These are phyloP conservation scores for Psilocybe azurescens DNA, from an alignment of 768 basidiomycete species.

Conservation along the genomic window DNA sequence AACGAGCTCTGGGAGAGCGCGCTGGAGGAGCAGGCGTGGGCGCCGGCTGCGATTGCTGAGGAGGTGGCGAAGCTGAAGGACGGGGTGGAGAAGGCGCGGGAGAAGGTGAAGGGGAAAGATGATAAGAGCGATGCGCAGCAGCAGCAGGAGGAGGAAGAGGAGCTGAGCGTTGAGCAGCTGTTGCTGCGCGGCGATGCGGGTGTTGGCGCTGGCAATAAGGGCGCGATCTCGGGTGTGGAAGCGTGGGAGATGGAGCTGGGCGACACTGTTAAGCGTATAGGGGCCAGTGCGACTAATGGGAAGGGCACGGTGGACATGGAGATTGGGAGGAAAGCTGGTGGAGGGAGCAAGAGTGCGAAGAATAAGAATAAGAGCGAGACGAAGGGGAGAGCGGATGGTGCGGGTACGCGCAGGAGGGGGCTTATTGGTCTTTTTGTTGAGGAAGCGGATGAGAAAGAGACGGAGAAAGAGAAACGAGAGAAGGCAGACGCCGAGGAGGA, in stretches of 20 bases:
- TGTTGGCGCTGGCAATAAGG: not conserved
- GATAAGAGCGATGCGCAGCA: not conserved
- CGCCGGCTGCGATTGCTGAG: not conserved
- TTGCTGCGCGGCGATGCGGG: conserved; percentile 7
- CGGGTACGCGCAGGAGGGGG: not conserved
- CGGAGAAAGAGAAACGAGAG: not conserved
- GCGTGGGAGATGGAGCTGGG: conserved; percentile 36
- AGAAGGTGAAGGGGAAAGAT: not conserved
- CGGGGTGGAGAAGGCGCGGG: too few species aligned
- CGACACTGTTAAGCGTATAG: conserved; percentile 32
- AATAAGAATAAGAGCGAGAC: not conserved
- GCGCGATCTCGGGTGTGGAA: conserved; percentile 26
- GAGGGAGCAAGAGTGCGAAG: not conserved
- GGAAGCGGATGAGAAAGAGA: not conserved
- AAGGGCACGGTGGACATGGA: not conserved
- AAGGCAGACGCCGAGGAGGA: not conserved
- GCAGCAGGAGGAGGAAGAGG: conserved; percentile 14
- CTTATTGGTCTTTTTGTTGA: not conserved
- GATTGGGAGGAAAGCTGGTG: not conserved
- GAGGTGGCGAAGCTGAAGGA: not conserved
- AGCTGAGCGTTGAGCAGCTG: conserved; percentile 27
- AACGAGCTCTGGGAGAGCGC: conserved; percentile 17
- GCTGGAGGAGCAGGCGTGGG: not conserved
- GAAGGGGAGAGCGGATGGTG: conserved; percentile 4
- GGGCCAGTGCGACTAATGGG: not conserved